Base-by-base conservation (phyloP, 2,329 filamentous ascomycete species). In the Ophiocordyceps sinensis region DNA sequence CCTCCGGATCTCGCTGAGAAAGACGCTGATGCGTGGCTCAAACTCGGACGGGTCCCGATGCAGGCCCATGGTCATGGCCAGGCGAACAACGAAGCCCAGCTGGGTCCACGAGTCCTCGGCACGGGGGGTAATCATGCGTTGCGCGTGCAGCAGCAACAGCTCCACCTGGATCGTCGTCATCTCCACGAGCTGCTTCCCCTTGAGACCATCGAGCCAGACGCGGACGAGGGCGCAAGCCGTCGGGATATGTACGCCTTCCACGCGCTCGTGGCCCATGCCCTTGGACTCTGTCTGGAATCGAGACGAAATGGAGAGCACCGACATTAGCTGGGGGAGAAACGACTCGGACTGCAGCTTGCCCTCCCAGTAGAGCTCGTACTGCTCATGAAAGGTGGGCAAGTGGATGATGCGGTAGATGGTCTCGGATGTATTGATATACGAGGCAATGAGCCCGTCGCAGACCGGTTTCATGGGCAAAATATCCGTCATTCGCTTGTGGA, bases 21-120 rank as follows among this genome's bases (percentile, higher is more conserved):
- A 75, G 0, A 68, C 60, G 5, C 62, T 59, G 40, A 75, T 66
- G 28, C 66, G 63, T 4, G 61, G 58, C 23, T 64, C 60, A 42
- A 70, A 73, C 47, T 76, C 72, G 13, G 67, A 67, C 3, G 72
- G 70, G 41, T 76, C 72, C 4, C 71, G 64, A 47, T 76, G 72
- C 37, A 76, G 57, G 3, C 71, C 72, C 70, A 76, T 75, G 3
- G 67, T 70, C 71, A 75, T 75, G 28, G 70, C 72, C 60, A 72
- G 70, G 14, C 72, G 67, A 5, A 74, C 64, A 35, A 75, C 66
- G 40, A 66, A 64, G 5, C 72, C 72, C n/a, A 75, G 56, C 42
- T 73, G 68, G 13, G 66, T 64, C 72, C 72, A 76, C 0, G 66
- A 61, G 40, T 71, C 67, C 40, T 73, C 67, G 29, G 67, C 61